phyloP scores from a whole-genome alignment of 2,329 filamentous ascomycete genomes.

The Plenodomus lindquistii region DNA sequence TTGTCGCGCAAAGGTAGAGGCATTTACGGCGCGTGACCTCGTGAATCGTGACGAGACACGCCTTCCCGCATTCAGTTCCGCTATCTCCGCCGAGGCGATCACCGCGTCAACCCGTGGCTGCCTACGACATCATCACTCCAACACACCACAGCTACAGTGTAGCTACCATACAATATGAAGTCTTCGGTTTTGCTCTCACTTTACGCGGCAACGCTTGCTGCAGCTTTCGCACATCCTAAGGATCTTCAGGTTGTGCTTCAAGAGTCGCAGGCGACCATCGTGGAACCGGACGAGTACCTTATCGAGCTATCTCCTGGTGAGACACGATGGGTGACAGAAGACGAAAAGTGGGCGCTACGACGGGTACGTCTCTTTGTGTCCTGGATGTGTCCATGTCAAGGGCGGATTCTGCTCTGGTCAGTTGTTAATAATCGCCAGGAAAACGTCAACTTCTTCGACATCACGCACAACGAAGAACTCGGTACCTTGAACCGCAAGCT shows the following conservation, averaged over 20 bases:
- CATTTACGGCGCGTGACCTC: neutral
- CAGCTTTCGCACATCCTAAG: constrained; percentile 31
- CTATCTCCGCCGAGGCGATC: constrained; percentile 17
- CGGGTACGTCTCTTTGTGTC: constrained; percentile 60
- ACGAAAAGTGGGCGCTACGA: constrained; percentile 91
- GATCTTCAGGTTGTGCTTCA: constrained; percentile 35
- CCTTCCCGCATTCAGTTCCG: constrained; percentile 8
- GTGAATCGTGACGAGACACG: constrained; percentile 10
- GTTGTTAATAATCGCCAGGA: constrained; percentile 57
- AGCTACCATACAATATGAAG: constrained; percentile 32
- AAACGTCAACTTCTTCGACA: constrained; percentile 90
- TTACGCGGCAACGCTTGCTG: constrained; percentile 32
- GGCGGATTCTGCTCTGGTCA: neutral
- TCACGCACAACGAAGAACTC: constrained; percentile 74
- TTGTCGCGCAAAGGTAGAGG: too few species aligned
- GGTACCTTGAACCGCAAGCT: constrained; percentile 51
- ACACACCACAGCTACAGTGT: constrained; percentile 5
- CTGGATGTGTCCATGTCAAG: neutral
- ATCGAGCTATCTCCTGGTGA: constrained; percentile 85
- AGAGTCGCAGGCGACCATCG: constrained; percentile 29
- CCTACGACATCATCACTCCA: constrained; percentile 8
- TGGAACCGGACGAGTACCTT: constrained; percentile 52
- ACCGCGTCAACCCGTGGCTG: constrained; percentile 23
- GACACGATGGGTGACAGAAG: constrained; percentile 85
- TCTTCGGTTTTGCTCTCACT: constrained; percentile 39